Base-by-base conservation (phyloP, 768 basidiomycete genomes). In the Xerocomellus intermedius region DNA sequence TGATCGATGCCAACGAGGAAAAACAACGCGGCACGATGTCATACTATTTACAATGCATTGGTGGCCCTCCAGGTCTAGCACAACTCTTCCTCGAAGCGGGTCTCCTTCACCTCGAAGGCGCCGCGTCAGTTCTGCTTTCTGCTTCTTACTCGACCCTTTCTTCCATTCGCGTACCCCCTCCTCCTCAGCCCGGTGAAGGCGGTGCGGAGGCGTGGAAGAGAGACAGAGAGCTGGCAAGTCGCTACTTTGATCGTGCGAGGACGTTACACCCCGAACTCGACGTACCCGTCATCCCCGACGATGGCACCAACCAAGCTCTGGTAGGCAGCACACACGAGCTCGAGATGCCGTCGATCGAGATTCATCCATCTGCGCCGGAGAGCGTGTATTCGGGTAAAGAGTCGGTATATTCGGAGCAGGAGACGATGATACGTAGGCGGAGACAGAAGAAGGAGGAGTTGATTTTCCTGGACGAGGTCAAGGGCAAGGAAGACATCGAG, bases 1-100 rank as follows among this genome's bases (percentile, higher is more conserved):
- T 52, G 30, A 54, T 75, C 44, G 68, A 69, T 55, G 56, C 36
- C 48, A 32, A 75, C 24, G 75, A 75, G 42, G 73, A 77, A 48
- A 70, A 76, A 14, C 56, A 76, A 24, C 78, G 77, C 4, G 87
- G 84, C 19, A 84, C 82, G 2, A 63, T 73, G 28, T 70, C 75
- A 0, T 91, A 91, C 69, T 86, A 85, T 63, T 61, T 85, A 36
- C 79, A 83, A 42, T 82, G 81, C 48, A 71, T 92, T 8, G 90
- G 90, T 22, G 87, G 89, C 32, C 62, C 76, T n/a, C 65, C 68
- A 17, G 86, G 86, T 0, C 75, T 91, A 2, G 89, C 87, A 2
- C 85, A 84, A 54, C 81, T 92, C 9, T 91, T 89, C 69, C 73
- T 89, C 7, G 87, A 90, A 68, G 86, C 87, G 5, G 90, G 90